Conservation (phyloP, 164 flowering plant genomes). For the Euptelea pleiosperma region DNA sequence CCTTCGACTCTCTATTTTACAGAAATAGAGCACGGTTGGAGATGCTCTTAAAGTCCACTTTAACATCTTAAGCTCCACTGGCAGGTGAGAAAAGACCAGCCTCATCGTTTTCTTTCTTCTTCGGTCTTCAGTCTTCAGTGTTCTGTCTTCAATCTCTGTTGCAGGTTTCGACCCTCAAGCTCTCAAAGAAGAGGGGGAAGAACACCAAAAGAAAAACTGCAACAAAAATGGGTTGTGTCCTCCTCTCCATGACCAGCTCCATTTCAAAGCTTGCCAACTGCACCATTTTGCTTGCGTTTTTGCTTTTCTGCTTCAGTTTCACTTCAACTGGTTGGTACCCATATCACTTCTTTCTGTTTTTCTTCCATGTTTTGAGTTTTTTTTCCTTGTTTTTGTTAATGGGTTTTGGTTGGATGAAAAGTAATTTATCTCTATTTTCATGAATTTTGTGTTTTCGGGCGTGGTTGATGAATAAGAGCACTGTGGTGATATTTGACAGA, state of each 20-base stretch:
- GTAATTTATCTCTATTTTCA: background rate
- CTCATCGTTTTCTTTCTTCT: background rate
- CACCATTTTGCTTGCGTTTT: constrained; percentile 14
- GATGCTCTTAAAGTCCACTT: no score
- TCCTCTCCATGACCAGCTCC: background rate
- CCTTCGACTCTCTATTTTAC: no score
- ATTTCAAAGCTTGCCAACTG: constrained; percentile 7
- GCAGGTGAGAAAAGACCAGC: no score
- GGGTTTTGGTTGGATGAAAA: background rate
- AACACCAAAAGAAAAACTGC: background rate
- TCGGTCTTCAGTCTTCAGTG: no score
- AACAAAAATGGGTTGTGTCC: constrained; percentile 5
- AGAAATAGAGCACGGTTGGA: no score
- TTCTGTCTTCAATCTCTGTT: background rate
- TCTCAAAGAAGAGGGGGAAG: background rate
- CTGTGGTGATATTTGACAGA: background rate
- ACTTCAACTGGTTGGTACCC: constrained; percentile 17
- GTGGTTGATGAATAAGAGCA: background rate
- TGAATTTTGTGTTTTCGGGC: background rate
- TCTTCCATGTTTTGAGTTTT: background rate
- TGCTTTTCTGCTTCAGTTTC: constrained; percentile 16
- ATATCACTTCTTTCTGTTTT: background rate
- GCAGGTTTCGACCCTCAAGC: constrained; percentile 13
- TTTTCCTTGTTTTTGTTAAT: background rate
- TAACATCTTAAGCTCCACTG: no score